Evolutionary conservation across 768 basidiomycete species (phyloP).

Genomic region (Suillus americanus): DNA sequence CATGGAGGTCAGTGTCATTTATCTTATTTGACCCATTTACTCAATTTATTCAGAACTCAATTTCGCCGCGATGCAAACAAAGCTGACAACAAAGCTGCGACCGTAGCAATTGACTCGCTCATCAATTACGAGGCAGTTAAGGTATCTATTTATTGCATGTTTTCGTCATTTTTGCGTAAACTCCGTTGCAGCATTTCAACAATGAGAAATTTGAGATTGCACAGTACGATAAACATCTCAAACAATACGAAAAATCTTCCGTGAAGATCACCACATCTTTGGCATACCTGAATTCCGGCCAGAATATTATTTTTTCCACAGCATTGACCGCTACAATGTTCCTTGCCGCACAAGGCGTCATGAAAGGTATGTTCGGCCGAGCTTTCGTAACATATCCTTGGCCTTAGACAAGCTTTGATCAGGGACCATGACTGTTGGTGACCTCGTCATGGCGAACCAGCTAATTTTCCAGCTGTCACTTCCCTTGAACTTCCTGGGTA

Average conservation of each 20-base stretch:
- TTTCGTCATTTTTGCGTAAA: conserved; percentile 3
- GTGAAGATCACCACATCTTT: conserved; percentile 95
- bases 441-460: conserved; percentile 99
- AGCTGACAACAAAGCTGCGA: conserved; percentile 96
- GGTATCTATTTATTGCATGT: conserved; percentile 40
- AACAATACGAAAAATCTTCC: conserved; percentile 86
- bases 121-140: conserved; percentile 99
- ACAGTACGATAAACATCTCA: conserved; percentile 89
- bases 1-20: conserved; percentile 72
- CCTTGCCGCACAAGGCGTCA: conserved; percentile 90
- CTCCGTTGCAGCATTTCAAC: conserved; percentile 79
- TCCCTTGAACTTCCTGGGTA: conserved; percentile 95
- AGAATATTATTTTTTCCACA: conserved; percentile 93
- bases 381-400: not conserved
- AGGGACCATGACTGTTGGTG: conserved; percentile 98
- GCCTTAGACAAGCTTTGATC: conserved; percentile 8
- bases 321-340: conserved; percentile 96
- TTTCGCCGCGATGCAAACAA: conserved; percentile 95
- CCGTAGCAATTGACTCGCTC: conserved; percentile 89
- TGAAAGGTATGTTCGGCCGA: conserved; percentile 62
- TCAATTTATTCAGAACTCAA: conserved; percentile 57
- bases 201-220: conserved; percentile 90
- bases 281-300: conserved; percentile 92
- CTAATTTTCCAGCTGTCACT: conserved; percentile 96
- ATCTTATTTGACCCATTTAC: not conserved